Base-by-base conservation (phyloP, 495 filamentous ascomycete genomes). In the Penicillium alfredii region DNA sequence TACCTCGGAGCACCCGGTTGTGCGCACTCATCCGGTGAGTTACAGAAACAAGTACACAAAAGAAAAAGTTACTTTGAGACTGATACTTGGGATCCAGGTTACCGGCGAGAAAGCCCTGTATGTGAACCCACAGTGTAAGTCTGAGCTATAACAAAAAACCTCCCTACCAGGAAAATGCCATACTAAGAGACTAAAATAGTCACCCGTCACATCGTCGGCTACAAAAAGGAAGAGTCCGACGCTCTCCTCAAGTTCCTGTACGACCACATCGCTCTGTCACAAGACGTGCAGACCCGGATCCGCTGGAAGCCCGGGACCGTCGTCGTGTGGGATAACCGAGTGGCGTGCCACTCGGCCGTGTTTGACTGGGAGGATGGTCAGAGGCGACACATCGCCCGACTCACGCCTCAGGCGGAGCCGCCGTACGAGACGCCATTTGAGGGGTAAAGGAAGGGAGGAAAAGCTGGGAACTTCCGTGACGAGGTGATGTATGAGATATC, bases 41-140 rank as follows among this genome's bases (percentile, higher is more conserved):
- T n/a, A n/a, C n/a, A n/a, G n/a, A n/a, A n/a, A n/a, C n/a, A 45
- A 68, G 17, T 45, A 64, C 42, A 69, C n/a, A n/a, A n/a, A n/a
- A n/a, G n/a, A n/a, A n/a, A n/a, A 51, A 48, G 60, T 64, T 25
- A 51, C 46, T 17, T n/a, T n/a, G n/a, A n/a, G n/a, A n/a, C n/a
- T n/a, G n/a, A n/a, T n/a, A n/a, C n/a, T n/a, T n/a, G n/a, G n/a
- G n/a, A n/a, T n/a, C n/a, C n/a, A n/a, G n/a, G n/a, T n/a, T n/a
- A 57, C 53, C 4, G 58, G 88, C 8, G 84, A 93, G 68, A 94
- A 93, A 62, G 84, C 86, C 0, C 61, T 94, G 6, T 94, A 77
- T 46, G 79, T 95, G 28, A 94, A 93, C 53, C 80, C 81, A 6
- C 83, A 90, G 58, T 94, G 86, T 88, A 60, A 76, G 80, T 53